Percentiles rank a stretch among this genome's conserved stretches.
phyloP scores from a whole-genome alignment of 1,284 basidiomycete genomes.

The Mycena sp. region DNA sequence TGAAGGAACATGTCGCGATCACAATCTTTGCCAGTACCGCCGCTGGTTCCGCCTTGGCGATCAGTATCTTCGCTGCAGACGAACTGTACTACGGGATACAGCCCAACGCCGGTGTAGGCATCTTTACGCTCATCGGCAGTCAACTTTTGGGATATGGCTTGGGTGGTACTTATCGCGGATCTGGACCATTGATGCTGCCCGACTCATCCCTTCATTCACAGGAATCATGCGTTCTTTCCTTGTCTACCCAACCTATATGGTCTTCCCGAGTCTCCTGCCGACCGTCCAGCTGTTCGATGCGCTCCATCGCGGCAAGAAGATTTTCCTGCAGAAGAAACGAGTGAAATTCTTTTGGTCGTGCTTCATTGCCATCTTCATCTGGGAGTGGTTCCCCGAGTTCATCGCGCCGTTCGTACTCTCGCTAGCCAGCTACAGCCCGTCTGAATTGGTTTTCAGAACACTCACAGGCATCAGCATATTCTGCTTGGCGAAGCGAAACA shows the following conservation, averaged over 20 bases:
- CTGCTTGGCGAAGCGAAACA: constrained; percentile 62
- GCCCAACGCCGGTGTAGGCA: constrained; percentile 58
- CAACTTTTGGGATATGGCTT: constrained; percentile 67
- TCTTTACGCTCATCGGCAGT: constrained; percentile 52
- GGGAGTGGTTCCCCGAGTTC: constrained; percentile 43
- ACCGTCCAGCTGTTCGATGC: constrained; percentile 60
- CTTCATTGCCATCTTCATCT: constrained; percentile 15
- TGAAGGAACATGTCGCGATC: constrained; percentile 70
- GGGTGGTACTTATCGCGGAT: constrained; percentile 44
- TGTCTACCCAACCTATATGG: constrained; percentile 55
- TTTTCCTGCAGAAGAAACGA: constrained; percentile 59
- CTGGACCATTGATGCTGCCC: too few relatives aligned
- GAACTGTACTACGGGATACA: constrained; percentile 59
- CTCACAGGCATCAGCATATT: constrained; percentile 67
- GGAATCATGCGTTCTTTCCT: constrained; percentile 50
- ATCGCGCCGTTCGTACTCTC: constrained; percentile 34
- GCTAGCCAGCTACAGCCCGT: neutral
- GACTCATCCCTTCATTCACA: constrained; percentile 22
- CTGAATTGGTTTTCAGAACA: constrained; percentile 33
- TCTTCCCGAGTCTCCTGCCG: constrained; percentile 54
- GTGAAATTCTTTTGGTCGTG: constrained; percentile 62
- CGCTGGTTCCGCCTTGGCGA: constrained; percentile 57
- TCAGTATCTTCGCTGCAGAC: constrained; percentile 60
- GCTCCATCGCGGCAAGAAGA: constrained; percentile 55
- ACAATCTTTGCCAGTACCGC: constrained; percentile 68